phyloP scores from a whole-genome alignment of 2,329 filamentous ascomycete genomes.

The Conoideocrella luteorostrata region DNA sequence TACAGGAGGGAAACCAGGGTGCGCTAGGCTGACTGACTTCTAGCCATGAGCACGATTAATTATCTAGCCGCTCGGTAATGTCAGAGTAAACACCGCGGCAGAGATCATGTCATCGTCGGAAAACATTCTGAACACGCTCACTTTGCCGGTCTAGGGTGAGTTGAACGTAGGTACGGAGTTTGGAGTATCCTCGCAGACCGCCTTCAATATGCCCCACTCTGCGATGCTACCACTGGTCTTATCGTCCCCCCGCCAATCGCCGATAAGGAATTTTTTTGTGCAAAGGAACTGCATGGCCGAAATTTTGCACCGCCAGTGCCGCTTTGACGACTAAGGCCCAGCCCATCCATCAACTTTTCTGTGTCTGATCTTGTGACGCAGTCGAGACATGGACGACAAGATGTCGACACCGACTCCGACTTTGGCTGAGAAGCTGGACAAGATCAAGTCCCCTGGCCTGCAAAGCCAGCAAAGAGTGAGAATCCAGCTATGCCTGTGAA shows the following conservation, averaged over 20 bases:
- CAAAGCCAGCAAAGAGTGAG: slow-evolving; percentile 88
- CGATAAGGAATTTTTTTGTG: slow-evolving; percentile 19
- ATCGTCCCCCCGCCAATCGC: slow-evolving; percentile 11
- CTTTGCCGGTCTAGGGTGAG: too few relatives aligned
- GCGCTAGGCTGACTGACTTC: too few relatives aligned
- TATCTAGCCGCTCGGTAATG: too few relatives aligned
- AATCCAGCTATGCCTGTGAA: too few relatives aligned
- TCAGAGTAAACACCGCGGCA: too few relatives aligned
- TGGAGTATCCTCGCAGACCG: too few relatives aligned
- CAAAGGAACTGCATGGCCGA: neutral
- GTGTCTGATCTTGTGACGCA: neutral
- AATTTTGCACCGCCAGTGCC: slow-evolving; percentile 8
- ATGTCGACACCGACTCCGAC: slow-evolving; percentile 36
- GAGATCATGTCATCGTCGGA: too few relatives aligned
- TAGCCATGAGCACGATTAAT: too few relatives aligned
- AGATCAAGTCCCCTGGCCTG: slow-evolving; percentile 93
- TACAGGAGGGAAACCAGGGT: too few relatives aligned
- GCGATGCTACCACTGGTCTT: slow-evolving; percentile 4
- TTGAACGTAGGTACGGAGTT: too few relatives aligned
- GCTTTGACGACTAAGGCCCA: neutral
- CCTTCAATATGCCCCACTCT: slow-evolving; percentile 1
- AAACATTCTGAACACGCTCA: too few relatives aligned
- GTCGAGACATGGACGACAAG: slow-evolving; percentile 14
- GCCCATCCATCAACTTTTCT: neutral
- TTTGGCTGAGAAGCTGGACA: slow-evolving; percentile 86